These are phyloP conservation scores for Peltaster fructicola DNA, from an alignment of 2,329 filamentous ascomycete species.

Conservation along the genomic window DNA sequence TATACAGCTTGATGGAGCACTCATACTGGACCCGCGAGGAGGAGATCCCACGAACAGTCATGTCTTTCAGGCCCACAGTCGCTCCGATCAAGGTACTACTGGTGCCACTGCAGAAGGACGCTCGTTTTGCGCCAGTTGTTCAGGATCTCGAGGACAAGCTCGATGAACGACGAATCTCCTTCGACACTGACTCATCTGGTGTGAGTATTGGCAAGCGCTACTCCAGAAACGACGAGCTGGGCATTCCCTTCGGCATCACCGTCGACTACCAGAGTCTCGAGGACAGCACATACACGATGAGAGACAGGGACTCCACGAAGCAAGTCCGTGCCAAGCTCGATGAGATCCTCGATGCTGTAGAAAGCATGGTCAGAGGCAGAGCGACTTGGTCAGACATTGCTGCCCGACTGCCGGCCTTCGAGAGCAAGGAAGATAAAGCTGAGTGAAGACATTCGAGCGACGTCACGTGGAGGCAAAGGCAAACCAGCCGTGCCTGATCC, in stretches of 20 bases:
- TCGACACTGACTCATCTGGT: conserved; percentile 73
- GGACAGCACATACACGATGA: conserved; percentile 69
- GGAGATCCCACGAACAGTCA: conserved; percentile 68
- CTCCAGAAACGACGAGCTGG: conserved; percentile 85
- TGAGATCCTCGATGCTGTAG: conserved; percentile 60
- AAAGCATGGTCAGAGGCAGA: conserved; percentile 42
- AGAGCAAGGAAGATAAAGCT: conserved; percentile 47
- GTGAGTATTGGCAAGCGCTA: conserved; percentile 92
- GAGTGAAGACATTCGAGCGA: too few relatives aligned
- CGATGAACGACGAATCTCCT: conserved; percentile 59
- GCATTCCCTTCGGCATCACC: conserved; percentile 84
- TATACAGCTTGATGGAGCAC: conserved; percentile 89
- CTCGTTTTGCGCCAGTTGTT: conserved; percentile 63
- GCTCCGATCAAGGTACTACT: conserved; percentile 94
- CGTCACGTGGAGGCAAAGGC: too few relatives aligned
- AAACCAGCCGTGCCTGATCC: too few relatives aligned
- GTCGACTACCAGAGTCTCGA: conserved; percentile 91
- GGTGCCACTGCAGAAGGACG: conserved; percentile 68
- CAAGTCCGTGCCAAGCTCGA: conserved; percentile 75
- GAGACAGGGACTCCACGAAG: conserved; percentile 78
- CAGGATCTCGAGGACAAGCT: conserved; percentile 58
- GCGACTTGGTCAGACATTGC: conserved; percentile 55
- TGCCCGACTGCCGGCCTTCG: conserved; percentile 65
- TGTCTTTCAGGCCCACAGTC: conserved; percentile 58
- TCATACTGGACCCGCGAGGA: conserved; percentile 80